Base-by-base conservation (phyloP, 768 basidiomycete genomes). In the Leccinum sublutescens region DNA sequence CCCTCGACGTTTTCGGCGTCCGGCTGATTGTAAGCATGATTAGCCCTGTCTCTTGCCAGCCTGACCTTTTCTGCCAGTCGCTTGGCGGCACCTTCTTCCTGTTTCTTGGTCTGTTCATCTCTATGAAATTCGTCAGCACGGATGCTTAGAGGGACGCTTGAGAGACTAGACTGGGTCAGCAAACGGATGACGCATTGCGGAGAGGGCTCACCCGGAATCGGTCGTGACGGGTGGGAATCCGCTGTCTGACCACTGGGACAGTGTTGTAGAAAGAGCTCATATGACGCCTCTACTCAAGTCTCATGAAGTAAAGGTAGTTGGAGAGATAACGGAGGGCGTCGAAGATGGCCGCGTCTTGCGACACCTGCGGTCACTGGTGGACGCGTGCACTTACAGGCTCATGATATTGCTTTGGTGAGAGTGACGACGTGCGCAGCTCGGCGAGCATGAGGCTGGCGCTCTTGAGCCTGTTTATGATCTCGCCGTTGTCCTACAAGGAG, bases 401-500 rank as follows among this genome's bases (percentile, higher is more conserved):
- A 73, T 98, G 98, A 76, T 99, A 99, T 71, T 98, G 95, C 71
- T 99, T 99, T 11, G 95, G 93, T 2, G 91, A 90, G 64, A 98
- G 80, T 10, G 92, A 92, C 0, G 92, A 92, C 0, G 96, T 98
- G 57, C 96, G 83, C 23, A 98, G 81, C 70, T 98, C 97, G 11
- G 94, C 93, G 54, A 99, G 85, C 96, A 98, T 98, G 58, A 95
- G 82, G 69, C 95, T 97, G 2, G 97, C 95, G 59, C 90, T 90
- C 78, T 99, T 98, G 68, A 98, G 81, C 12, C 94, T 96, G 73
- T 99, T 96, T 97, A 99, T 99, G 62, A 98, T 88, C 70, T 95
- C 91, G 77, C 98, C 96, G 65, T 86, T 76, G 74, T 98, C 93
- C 95, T 97, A 52, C 5, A 21, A 21, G 33, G 19, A 12, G 11